These are phyloP conservation scores for Sanghuangporus baumii DNA, from an alignment of 1,284 basidiomycete species.

Conservation along the genomic window DNA sequence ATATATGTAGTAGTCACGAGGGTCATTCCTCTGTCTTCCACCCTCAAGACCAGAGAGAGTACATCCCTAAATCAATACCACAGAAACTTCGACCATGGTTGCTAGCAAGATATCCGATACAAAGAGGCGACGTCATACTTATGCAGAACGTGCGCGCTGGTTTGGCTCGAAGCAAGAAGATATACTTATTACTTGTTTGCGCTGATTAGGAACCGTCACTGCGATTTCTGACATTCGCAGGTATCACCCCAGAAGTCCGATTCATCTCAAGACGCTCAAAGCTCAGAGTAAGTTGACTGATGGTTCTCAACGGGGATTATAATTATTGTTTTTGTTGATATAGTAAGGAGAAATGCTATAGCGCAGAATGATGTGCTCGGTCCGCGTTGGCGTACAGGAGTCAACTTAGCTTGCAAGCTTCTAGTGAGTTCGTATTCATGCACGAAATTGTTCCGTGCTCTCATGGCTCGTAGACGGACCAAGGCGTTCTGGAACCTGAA, in stretches of 20 bases:
- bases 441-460: not conserved
- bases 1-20: not conserved
- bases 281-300: slow-evolving; percentile 28
- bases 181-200: not conserved
- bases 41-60: not conserved
- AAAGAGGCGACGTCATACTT: slow-evolving; percentile 35
- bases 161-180: not conserved
- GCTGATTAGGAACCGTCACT: slow-evolving; percentile 36
- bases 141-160: slow-evolving; percentile 35
- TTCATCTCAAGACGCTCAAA: slow-evolving; percentile 42
- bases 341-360: slow-evolving; percentile 43
- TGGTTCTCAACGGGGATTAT: not conserved
- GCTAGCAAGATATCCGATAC: slow-evolving; percentile 25
- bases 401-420: slow-evolving; percentile 41
- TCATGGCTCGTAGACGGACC: slow-evolving; percentile 30
- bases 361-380: slow-evolving; percentile 42
- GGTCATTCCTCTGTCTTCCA: not conserved
- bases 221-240: slow-evolving; percentile 40
- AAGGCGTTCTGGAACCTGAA: slow-evolving; percentile 35
- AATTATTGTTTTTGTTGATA: not conserved
- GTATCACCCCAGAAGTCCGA: slow-evolving; percentile 36
- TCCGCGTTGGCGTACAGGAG: slow-evolving; percentile 44
- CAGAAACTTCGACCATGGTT: not conserved
- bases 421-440: slow-evolving; percentile 32
- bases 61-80: not conserved